A percentile compares a stretch with the other conserved stretches of the same genome.
These are phyloP conservation scores for Raphanus hybrid DNA, from an alignment of 441 rosid genomes.

Conservation along the genomic window DNA sequence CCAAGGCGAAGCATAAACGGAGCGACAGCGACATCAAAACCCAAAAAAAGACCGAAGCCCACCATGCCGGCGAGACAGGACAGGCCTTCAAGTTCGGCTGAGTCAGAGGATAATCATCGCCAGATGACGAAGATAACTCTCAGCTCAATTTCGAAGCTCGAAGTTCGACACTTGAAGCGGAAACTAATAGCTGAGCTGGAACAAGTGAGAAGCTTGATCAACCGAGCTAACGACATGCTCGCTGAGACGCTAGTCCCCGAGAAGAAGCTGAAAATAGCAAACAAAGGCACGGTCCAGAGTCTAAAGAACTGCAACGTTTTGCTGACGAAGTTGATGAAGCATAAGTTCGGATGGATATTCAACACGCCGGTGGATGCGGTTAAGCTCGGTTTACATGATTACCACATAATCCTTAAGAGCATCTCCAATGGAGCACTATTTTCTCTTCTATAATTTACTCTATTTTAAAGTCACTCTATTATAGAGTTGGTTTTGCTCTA, in stretches of 20 bases:
- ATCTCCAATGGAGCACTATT: no score
- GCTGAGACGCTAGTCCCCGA: background rate
- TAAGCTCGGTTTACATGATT: slow-evolving; percentile 74
- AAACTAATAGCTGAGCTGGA: slow-evolving; percentile 75
- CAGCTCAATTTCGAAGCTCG: slow-evolving; percentile 56
- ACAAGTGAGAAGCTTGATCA: slow-evolving; percentile 62
- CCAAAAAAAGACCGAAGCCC: slow-evolving; percentile 38
- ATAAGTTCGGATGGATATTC: slow-evolving; percentile 85
- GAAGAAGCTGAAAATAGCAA: slow-evolving; percentile 52
- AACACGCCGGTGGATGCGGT: slow-evolving; percentile 81
- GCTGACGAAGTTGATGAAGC: slow-evolving; percentile 79
- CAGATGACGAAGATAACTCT: slow-evolving; percentile 62
- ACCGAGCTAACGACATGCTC: slow-evolving; percentile 31
- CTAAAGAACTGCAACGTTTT: slow-evolving; percentile 61
- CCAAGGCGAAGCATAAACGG: slow-evolving; percentile 44
- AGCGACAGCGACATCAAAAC: slow-evolving; percentile 24
- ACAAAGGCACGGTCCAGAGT: slow-evolving; percentile 46
- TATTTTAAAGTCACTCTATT: no score
- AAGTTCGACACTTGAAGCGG: slow-evolving; percentile 59
- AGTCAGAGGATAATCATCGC: slow-evolving; percentile 41
- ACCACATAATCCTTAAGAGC: slow-evolving; percentile 68
- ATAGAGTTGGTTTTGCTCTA: no score
- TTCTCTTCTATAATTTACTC: no score
- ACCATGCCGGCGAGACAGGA: slow-evolving; percentile 53
- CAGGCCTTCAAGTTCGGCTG: slow-evolving; percentile 33